Percentiles rank a stretch among this genome's conserved stretches.
These are phyloP conservation scores for Nakataea oryzae DNA, from an alignment of 2,329 filamentous ascomycete genomes.

Conservation along the genomic window DNA sequence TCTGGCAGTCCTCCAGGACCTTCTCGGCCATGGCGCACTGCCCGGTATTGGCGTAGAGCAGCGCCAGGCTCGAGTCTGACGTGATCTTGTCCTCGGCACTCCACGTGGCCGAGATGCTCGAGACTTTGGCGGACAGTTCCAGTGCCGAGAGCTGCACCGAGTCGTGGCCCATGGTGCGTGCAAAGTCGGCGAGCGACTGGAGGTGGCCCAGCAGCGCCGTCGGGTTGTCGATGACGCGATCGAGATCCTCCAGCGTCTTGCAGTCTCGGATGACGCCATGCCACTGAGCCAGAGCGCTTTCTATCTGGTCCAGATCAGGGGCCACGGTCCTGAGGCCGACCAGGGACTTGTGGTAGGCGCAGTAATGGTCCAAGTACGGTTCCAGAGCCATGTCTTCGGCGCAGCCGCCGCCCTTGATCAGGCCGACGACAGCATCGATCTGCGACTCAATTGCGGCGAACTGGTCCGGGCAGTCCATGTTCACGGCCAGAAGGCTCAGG, in stretches of 20 bases:
- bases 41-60: conserved; percentile 44
- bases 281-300: conserved; percentile 32
- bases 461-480: conserved; percentile 31
- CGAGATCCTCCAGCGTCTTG: conserved; percentile 27
- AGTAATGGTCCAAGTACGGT: conserved; percentile 37
- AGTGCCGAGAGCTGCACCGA: conserved; percentile 33
- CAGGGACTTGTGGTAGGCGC: conserved; percentile 32
- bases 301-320: conserved; percentile 17
- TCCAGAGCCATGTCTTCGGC: conserved; percentile 34
- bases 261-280: conserved; percentile 26
- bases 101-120: conserved; percentile 21
- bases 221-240: conserved; percentile 36
- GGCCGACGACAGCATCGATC: conserved; percentile 24
- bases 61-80: conserved; percentile 35
- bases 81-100: conserved; percentile 28
- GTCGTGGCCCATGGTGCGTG: conserved; percentile 39
- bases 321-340: conserved; percentile 24
- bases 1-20: conserved; percentile 47
- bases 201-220: conserved; percentile 37
- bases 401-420: conserved; percentile 23
- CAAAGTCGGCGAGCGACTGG: conserved; percentile 38
- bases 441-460: conserved; percentile 27
- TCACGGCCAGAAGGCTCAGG: conserved; percentile 34
- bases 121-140: conserved; percentile 33
- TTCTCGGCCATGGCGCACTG: conserved; percentile 37